These are phyloP conservation scores for Aspergillus nomiae DNA, from an alignment of 2,329 filamentous ascomycete genomes.

Conservation along the genomic window DNA sequence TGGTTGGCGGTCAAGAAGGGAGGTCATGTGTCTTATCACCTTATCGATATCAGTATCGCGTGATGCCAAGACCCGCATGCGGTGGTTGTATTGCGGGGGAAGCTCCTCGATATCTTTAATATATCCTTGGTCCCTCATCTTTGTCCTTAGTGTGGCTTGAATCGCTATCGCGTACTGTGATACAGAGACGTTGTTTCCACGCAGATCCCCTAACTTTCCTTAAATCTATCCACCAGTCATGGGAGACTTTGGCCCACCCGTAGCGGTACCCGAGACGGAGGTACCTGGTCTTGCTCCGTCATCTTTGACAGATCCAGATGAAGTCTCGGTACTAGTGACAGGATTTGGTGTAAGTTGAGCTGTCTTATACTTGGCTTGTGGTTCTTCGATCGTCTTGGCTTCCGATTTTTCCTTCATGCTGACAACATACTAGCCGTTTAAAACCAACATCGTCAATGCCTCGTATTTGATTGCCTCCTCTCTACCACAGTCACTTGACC, in stretches of 20 bases:
- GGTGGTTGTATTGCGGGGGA: slow-evolving; percentile 13
- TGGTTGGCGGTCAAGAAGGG: no score
- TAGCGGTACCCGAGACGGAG: slow-evolving; percentile 16
- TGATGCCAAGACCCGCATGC: slow-evolving; percentile 22
- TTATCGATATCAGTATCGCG: slow-evolving; percentile 8
- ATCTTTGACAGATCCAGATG: slow-evolving; percentile 22
- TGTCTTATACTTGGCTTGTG: not conserved
- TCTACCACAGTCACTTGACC: slow-evolving; percentile 67
- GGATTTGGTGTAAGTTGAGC: slow-evolving; percentile 36
- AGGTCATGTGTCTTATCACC: not conserved
- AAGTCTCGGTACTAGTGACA: slow-evolving; percentile 39
- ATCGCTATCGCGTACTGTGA: not conserved
- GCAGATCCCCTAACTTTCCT: not conserved
- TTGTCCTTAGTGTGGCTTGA: not conserved
- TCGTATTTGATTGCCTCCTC: slow-evolving; percentile 74
- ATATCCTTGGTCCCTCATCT: not conserved
- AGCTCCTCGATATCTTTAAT: slow-evolving; percentile 3
- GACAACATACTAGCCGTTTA: slow-evolving; percentile 65
- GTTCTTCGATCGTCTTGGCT: no score
- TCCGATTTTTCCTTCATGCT: not conserved
- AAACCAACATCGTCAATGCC: slow-evolving; percentile 72
- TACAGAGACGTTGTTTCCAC: not conserved
- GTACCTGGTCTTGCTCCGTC: slow-evolving; percentile 17
- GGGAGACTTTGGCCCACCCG: slow-evolving; percentile 35
- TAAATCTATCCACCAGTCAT: slow-evolving; percentile 21